A percentile compares a stretch with the other conserved stretches of the same genome.
phyloP scores from a whole-genome alignment of 1,284 basidiomycete genomes.

The Inonotus obliquus region DNA sequence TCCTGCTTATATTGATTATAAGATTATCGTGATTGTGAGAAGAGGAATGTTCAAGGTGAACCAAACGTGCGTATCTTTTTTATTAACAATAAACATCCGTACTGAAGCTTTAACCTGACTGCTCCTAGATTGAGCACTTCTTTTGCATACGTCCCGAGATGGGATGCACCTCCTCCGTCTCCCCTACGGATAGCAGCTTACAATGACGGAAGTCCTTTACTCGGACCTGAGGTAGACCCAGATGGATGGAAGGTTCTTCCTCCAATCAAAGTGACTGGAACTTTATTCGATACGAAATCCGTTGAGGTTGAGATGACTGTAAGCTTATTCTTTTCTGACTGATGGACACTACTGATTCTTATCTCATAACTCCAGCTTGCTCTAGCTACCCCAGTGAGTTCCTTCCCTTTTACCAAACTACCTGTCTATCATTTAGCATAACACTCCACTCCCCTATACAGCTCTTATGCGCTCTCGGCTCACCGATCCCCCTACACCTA shows the following conservation, averaged over 20 bases:
- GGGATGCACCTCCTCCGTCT: slow-evolving; percentile 30
- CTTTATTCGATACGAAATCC: slow-evolving; percentile 30
- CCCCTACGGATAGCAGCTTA: slow-evolving; percentile 30
- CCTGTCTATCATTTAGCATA: neutral
- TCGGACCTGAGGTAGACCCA: slow-evolving; percentile 31
- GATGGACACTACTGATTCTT: neutral
- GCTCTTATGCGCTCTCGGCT: slow-evolving; percentile 46
- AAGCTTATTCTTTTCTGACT: slow-evolving; percentile 22
- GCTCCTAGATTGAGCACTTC: slow-evolving; percentile 25
- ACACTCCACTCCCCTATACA: slow-evolving; percentile 24
- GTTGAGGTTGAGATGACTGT: slow-evolving; percentile 39
- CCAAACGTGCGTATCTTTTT: slow-evolving; percentile 26
- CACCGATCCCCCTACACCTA: slow-evolving; percentile 44
- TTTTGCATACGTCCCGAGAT: slow-evolving; percentile 32
- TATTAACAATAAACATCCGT: neutral
- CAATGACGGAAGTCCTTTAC: slow-evolving; percentile 25
- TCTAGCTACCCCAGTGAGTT: slow-evolving; percentile 50
- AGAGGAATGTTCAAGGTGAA: slow-evolving; percentile 30
- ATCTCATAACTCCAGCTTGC: slow-evolving; percentile 35
- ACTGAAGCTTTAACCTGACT: neutral
- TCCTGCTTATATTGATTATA: slow-evolving; percentile 37
- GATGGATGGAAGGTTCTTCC: slow-evolving; percentile 33
- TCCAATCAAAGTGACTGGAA: slow-evolving; percentile 27
- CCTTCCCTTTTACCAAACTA: neutral
- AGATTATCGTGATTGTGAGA: slow-evolving; percentile 32